phyloP scores from a whole-genome alignment of 2,329 filamentous ascomycete genomes.

The Fusarium beomiforme region DNA sequence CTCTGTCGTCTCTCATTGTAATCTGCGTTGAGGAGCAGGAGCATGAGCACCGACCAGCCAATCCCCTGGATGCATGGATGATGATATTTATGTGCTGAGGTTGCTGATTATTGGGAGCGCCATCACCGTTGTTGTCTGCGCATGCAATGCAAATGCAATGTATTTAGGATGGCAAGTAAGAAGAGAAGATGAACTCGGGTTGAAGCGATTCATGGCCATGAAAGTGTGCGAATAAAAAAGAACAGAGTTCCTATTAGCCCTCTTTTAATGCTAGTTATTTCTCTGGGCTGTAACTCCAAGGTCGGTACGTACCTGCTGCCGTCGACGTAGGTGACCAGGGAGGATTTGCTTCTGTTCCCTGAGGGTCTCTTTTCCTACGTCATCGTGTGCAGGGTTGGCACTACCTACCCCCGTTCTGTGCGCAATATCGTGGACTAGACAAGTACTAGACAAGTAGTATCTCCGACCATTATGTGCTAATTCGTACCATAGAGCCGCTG shows the following conservation, averaged over 20 bases:
- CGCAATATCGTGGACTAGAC: conserved; percentile 24
- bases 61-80: conserved; percentile 35
- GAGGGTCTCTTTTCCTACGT: conserved; percentile 40
- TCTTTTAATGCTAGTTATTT: not conserved
- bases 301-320: conserved; percentile 16
- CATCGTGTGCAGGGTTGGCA: conserved; percentile 37
- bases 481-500: not conserved
- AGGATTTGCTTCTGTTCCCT: conserved; percentile 21
- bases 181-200: not conserved
- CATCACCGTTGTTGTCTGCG: conserved; percentile 19
- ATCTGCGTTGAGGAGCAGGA: conserved; percentile 31
- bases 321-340: conserved; percentile 9
- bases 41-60: conserved; percentile 34
- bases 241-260: not conserved
- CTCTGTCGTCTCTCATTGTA: conserved; percentile 22
- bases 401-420: conserved; percentile 23
- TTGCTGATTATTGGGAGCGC: conserved; percentile 23
- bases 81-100: conserved; percentile 12
- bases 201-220: not conserved
- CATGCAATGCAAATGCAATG: conserved; percentile 7
- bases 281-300: conserved; percentile 7
- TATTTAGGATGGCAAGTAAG: not conserved
- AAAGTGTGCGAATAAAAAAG: not conserved
- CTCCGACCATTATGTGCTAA: not conserved
- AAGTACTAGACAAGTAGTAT: conserved; percentile 16